phyloP scores from a whole-genome alignment of 441 rosid genomes.

The Adansonia gregorii region DNA sequence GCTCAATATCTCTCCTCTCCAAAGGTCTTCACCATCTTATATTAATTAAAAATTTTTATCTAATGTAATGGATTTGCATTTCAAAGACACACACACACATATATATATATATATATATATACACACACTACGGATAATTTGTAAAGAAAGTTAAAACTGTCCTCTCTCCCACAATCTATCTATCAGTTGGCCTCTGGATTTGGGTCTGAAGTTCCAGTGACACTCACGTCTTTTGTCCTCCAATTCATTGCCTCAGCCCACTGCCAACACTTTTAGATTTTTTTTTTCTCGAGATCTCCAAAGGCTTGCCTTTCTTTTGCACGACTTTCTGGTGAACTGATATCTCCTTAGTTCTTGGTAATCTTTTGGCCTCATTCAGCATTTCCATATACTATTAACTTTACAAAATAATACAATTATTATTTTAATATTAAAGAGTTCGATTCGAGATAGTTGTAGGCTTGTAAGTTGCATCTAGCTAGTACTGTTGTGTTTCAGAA shows the following conservation, averaged over 20 bases:
- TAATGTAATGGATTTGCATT: no score
- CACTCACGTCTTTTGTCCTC: conserved; percentile 39
- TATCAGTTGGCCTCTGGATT: conserved; percentile 26
- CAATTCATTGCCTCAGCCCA: conserved; percentile 42
- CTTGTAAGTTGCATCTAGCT: no score
- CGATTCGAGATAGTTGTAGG: conserved; percentile 19
- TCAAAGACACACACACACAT: not conserved
- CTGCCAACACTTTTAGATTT: conserved; percentile 3
- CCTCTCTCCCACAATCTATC: conserved; percentile 6
- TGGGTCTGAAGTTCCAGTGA: conserved; percentile 33
- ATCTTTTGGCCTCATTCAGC: conserved; percentile 7
- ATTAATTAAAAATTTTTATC: no score
- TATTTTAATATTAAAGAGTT: not conserved
- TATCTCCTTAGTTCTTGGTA: no score
- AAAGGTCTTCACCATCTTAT: no score
- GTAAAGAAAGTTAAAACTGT: conserved; percentile 20
- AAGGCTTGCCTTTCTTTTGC: conserved; percentile 33
- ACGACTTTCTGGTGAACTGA: conserved; percentile 27
- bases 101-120: no score
- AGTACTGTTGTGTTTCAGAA: conserved; percentile 32
- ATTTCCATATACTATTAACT: not conserved
- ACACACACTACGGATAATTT: no score
- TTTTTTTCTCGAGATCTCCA: conserved; percentile 40
- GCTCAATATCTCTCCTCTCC: not conserved
- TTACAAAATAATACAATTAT: not conserved